Evolutionary conservation across 768 basidiomycete species (phyloP), one percentile per base, ranked within the genome.

Genomic region (Crepidotus variabilis): DNA sequence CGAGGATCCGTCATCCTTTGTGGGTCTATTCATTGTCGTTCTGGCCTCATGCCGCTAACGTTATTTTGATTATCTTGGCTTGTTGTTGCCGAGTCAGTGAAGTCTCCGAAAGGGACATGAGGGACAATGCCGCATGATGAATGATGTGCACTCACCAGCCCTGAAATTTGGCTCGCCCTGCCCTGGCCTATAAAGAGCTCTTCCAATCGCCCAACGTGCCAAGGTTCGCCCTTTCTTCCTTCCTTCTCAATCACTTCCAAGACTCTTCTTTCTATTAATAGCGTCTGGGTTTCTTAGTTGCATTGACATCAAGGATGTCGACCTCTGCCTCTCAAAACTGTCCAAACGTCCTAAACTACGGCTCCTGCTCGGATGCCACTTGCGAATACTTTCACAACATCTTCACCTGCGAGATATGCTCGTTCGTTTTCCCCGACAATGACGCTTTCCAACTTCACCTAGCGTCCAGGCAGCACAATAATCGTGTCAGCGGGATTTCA

Each of bases 351-450:
- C 66, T 77, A 13, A 54, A 67, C 0, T 51, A 57, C 1, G 77
- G 77, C 14, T 65, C 68, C 8, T 81, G 79, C 64, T 59, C 63
- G 0, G 60, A 67, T 28, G 1, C 58, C 0, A 33, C 50, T 3
- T 81, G 80, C 57, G 10, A 28, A 0, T 63, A 59, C 39, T 60
- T 62, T 18, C 79, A 81, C 58, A 70, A 72, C 46, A 58, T 80
- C 16, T 54, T 65, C 2, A 60, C 63, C 18, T 81, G 79, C 59
- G 70, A 74, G 13, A 60, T 67, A 1, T 82, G 80, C 59, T 64
- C 65, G 6, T 56, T 72, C 43, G 62, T 78, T 2, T 74, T 75
- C 45, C 14, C 47, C 11, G 63, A 62, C 11, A 49, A 56, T 1
- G 34, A 51, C 0, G 57, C 51, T 1, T 72, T 70, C 52, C 34